Evolutionary conservation across 2,329 filamentous ascomycete species (phyloP), one percentile per base, ranked within the genome.

Genomic region (Hymenoscyphus albidus): DNA sequence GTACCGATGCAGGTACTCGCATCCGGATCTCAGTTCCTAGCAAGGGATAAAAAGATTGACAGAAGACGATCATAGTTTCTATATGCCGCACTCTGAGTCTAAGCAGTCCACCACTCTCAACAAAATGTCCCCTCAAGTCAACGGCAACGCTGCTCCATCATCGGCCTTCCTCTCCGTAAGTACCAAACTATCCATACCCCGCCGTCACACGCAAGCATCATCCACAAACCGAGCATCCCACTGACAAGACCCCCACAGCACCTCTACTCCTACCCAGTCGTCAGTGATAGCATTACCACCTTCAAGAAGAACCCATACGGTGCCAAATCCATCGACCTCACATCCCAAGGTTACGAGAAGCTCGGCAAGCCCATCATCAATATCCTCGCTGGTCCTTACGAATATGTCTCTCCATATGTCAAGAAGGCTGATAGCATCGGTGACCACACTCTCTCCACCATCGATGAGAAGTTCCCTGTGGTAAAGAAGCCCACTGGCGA

Each of bases 291-390:
- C 74, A 86, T 97, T 78, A 81, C 85, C 67, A 88, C 86, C 75
- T 89, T 96, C 84, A 91, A 93, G 79, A 81, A 85, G 75, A 92
- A 94, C 80, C 88, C 91, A 60, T 89, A 91, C 75, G 93, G 91
- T 75, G 88, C 92, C 77, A 93, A 89, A 80, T 93, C 92, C 55
- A 81, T 97, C 75, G 83, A 62, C 27, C 32, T 70, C 2, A 69
- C 69, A 18, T 27, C 56, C 2, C 48, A 64, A 14, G 58, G 61
- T 5, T 67, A 68, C 62, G 65, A 65, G 10, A 67, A 64, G 16
- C 83, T 97, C 73, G 89, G 89, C 76, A 89, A 88, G 71, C 92
- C 93, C 22, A 79, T 97, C 68, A 79, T 94, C 63, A 90, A 91
- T 35, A 92, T 92, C 79, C 81, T 97, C 72, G 78, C 87, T 72